Base-by-base conservation (phyloP, 78 protist species). In the Monocercomonoides exilis region DNA sequence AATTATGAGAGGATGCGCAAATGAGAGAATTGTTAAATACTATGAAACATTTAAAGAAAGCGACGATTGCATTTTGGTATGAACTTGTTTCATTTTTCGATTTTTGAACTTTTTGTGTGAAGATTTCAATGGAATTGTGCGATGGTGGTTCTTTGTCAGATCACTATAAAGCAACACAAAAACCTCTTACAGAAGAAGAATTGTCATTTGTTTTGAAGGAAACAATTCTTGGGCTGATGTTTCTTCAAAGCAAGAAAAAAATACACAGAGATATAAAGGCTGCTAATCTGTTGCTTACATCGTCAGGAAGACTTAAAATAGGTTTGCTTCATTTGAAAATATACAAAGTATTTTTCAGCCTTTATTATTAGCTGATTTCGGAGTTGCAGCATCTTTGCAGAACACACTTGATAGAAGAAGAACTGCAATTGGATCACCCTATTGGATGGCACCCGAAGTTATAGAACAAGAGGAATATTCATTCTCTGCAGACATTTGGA, bases 51-150 rank as follows among this genome's bases (percentile, higher is more conserved):
- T 5, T 32, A 4, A 32, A 4, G 82, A 4, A 4, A 79, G 43
- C 21, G 82, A 79, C 11, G 21, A 32, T 32, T 32, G 42, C 5
- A 5, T 79, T 32, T 79, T 6, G 82, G 82, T 79, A 5, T 41
- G 82, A 38, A 11, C 70, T 54, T 54, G 21, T 54, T 54, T 54
- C n/a, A n/a, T n/a, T n/a, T n/a, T n/a, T n/a, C n/a, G n/a, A n/a
- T n/a, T n/a, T n/a, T n/a, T 54, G 38, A 54, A 21, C 70, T 21
- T 54, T 54, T 54, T 54, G 11, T 32, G 38, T 21, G 70, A 11
- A 79, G 82, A 79, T 79, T 21, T 33, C 82, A 6, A 79, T 79
- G 82, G 82, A 79, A 79, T 41, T 79, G 45, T 79, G 82, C 82
- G 82, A 79, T 4, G 36, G n/a, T 29, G 82, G 82, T 41, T 33